Percentiles rank a stretch among this genome's conserved stretches.
Conservation (phyloP, 2,329 filamentous ascomycete species). For the Fusarium irregulare region DNA sequence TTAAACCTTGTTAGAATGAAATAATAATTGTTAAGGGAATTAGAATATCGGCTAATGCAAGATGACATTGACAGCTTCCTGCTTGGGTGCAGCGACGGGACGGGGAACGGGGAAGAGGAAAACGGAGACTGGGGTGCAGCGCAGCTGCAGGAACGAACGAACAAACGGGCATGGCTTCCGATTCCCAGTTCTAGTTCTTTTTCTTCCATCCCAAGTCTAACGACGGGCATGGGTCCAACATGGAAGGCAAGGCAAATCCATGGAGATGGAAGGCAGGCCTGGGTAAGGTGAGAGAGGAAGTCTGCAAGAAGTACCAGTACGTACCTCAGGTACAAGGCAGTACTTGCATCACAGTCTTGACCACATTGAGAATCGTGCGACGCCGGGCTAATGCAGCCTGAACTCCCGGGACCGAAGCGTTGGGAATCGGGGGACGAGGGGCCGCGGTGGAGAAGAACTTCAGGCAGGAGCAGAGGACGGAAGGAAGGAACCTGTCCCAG, state of each 20-base stretch:
- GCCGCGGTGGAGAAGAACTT: constrained; percentile 21
- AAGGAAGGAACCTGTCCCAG: not conserved
- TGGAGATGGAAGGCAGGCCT: not conserved
- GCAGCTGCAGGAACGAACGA: constrained; percentile 4
- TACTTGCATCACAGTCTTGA: constrained; percentile 4
- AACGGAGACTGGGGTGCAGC: constrained; percentile 23
- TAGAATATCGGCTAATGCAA: constrained; percentile 40
- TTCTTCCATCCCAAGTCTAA: constrained; percentile 7
- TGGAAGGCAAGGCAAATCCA: not conserved
- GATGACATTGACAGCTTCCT: constrained; percentile 45
- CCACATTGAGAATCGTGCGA: constrained; percentile 26
- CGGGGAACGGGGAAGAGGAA: not conserved
- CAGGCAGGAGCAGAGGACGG: constrained; percentile 11
- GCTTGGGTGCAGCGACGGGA: not conserved
- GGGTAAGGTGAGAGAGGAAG: constrained; percentile 2
- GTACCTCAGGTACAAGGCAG: constrained; percentile 4
- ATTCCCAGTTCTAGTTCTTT: not conserved
- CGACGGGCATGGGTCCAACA: not conserved
- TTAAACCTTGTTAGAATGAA: not conserved
- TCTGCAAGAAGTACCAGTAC: constrained; percentile 25
- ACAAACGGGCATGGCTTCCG: constrained; percentile 4
- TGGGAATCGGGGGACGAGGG: constrained; percentile 39
- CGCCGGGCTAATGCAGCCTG: constrained; percentile 43
- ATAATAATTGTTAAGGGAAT: constrained; percentile 1
- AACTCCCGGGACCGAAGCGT: constrained; percentile 44